These are phyloP conservation scores for Chlorella sp. DNA, from an alignment of 139 green algal species.

Conservation along the genomic window DNA sequence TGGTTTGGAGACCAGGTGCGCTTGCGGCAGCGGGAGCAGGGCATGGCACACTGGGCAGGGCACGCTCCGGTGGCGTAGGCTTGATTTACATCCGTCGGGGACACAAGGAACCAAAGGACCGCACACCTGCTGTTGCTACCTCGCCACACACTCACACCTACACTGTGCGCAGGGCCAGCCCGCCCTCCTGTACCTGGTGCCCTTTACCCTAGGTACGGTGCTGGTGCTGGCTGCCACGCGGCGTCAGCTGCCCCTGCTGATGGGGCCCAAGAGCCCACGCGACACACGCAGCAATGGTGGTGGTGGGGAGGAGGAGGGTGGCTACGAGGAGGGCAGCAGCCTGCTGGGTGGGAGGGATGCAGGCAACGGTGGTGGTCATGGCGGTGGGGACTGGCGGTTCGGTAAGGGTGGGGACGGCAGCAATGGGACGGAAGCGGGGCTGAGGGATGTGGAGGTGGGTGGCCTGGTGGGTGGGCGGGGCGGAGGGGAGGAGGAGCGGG, in stretches of 20 bases:
- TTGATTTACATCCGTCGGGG: too few relatives aligned
- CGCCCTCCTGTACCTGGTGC: conserved; percentile 92
- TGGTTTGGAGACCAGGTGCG: conserved; percentile 36
- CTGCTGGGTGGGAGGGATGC: not conserved
- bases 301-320: not conserved
- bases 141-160: too few relatives aligned
- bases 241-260: not conserved
- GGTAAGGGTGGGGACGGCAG: not conserved
- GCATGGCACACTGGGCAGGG: not conserved
- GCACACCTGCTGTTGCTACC: too few relatives aligned
- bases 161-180: conserved; percentile 81
- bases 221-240: conserved; percentile 19
- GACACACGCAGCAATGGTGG: not conserved
- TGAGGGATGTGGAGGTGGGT: not conserved
- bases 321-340: not conserved
- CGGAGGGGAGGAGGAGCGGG: not conserved
- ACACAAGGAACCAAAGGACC: too few relatives aligned
- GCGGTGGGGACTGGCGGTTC: not conserved
- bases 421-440: not conserved
- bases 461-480: not conserved
- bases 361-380: not conserved
- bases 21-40: not conserved
- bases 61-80: too few relatives aligned
- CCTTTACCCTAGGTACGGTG: conserved; percentile 70
- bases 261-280: not conserved